Base-by-base conservation (phyloP, 1,284 basidiomycete species). In the Pseudozyma tsukubaensis region DNA sequence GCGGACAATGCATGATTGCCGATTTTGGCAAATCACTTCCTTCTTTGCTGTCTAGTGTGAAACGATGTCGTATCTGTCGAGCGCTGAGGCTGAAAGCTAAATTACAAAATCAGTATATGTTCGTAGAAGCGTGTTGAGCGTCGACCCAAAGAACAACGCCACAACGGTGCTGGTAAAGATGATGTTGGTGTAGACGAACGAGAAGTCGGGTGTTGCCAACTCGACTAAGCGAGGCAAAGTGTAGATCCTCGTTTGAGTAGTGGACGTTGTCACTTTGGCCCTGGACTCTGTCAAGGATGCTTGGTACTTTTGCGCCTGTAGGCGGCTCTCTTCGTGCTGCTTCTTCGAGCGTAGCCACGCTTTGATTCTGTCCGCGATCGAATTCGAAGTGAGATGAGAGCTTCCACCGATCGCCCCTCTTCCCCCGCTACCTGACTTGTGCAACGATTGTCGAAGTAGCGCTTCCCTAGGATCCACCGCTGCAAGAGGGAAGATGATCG, bases 181-280 rank as follows among this genome's bases (percentile, higher is more conserved):
- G 59, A 98, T 98, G 70, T 98, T 95, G 85, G 98, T 99, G 86
- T 98, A 99, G 12, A 96, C 95, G 94, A 99, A 98, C 81, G 92
- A 95, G 85, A 99, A 99, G 86, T 99, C 96, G 0, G 97, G 97
- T 9, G 94, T 95, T 9, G 96, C 92, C 24, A 97, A 88, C 84
- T 97, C 93, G 44, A 97, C 89, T 29, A 99, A 89, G 18, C 94
- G 88, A 12, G 91, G 88, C 0, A 90, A 87, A 1, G 93, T 93
- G 85, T 96, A 97, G 58, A 94, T 88, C 1, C 72, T 48, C 1
- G 59, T 32, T 16, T 62, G 59, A 13, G 42, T 37, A 13, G 43
- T 54, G 21, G 52, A 52, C 9, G 50, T 5, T 37, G 16, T 56
- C 11, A 39, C 34, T 36, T 19, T 50, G 9, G 36, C 18, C 32